Evolutionary conservation across 192 early-diverging fungal species (phyloP).

Genomic region (Phycomyces blakesleeanus): DNA sequence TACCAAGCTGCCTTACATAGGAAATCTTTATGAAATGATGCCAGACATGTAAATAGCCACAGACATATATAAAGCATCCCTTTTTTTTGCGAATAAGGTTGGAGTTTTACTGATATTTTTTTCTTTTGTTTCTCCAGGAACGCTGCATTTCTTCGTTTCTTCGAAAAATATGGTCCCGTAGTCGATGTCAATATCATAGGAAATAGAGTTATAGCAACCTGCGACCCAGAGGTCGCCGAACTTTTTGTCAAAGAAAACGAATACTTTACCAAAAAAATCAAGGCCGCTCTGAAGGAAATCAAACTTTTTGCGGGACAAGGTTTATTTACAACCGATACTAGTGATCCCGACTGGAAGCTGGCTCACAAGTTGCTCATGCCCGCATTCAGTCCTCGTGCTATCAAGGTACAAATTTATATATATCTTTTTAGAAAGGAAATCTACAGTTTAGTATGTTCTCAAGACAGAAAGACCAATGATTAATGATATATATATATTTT

Average conservation of each 20-base stretch:
- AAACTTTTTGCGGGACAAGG: conserved; percentile 45
- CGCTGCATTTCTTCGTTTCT: conserved; percentile 19
- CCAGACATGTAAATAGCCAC: conserved; percentile 26
- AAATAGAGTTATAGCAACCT: conserved; percentile 18
- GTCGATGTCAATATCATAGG: conserved; percentile 26
- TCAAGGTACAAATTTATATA: no score
- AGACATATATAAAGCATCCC: no score
- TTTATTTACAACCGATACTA: conserved; percentile 47
- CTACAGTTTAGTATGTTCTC: no score
- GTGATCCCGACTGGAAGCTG: conserved; percentile 50
- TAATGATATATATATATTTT: no score
- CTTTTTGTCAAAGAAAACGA: conserved; percentile 43
- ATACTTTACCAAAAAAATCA: conserved; percentile 47
- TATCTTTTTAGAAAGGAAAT: conserved; percentile 3
- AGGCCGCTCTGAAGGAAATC: conserved; percentile 34
- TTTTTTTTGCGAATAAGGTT: neutral
- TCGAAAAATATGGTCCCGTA: conserved; percentile 36
- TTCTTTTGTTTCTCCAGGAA: neutral
- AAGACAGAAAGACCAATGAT: no score
- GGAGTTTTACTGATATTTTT: neutral
- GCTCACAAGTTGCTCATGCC: conserved; percentile 60
- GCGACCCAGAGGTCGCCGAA: conserved; percentile 42
- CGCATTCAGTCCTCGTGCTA: conserved; percentile 43
- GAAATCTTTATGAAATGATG: conserved; percentile 24
- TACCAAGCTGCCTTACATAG: conserved; percentile 15